Percentiles rank a stretch among this genome's conserved stretches.
phyloP scores from a whole-genome alignment of 1,139 yeast species.

The Hyphopichia khmerensis region DNA sequence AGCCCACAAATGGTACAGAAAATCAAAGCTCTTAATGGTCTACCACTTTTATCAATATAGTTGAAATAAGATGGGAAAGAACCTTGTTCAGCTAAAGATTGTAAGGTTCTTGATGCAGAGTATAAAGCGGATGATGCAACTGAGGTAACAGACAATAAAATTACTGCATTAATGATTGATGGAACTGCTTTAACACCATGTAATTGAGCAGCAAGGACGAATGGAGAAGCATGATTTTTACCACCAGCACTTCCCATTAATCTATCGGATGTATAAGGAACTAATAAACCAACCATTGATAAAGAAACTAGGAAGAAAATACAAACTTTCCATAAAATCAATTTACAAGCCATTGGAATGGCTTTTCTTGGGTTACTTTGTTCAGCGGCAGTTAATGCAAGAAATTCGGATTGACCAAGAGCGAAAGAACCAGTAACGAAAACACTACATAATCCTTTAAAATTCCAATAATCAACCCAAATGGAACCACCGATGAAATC shows the following conservation, averaged over 20 bases:
- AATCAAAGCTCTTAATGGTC: slow-evolving; percentile 42
- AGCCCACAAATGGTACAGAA: slow-evolving; percentile 31
- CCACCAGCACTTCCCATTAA: slow-evolving; percentile 41
- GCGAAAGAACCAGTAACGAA: slow-evolving; percentile 41
- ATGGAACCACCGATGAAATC: slow-evolving; percentile 48
- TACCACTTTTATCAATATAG: slow-evolving; percentile 42
- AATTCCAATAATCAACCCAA: slow-evolving; percentile 40
- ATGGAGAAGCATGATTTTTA: slow-evolving; percentile 43
- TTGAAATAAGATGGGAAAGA: slow-evolving; percentile 43
- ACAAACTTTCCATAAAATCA: slow-evolving; percentile 38
- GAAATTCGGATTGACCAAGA: slow-evolving; percentile 42
- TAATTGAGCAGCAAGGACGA: slow-evolving; percentile 41
- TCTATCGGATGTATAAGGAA: slow-evolving; percentile 36
- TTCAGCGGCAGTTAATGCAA: slow-evolving; percentile 43
- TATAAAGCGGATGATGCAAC: slow-evolving; percentile 47
- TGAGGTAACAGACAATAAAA: slow-evolving; percentile 44
- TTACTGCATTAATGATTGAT: slow-evolving; percentile 43
- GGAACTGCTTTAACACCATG: slow-evolving; percentile 42
- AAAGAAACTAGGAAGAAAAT: slow-evolving; percentile 43
- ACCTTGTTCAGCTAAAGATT: slow-evolving; percentile 43
- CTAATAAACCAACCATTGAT: slow-evolving; percentile 41
- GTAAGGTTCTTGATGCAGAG: slow-evolving; percentile 44
- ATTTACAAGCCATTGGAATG: slow-evolving; percentile 42
- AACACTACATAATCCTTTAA: slow-evolving; percentile 41
- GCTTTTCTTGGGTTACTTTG: slow-evolving; percentile 40